phyloP scores from a whole-genome alignment of 768 basidiomycete genomes.

The Pisolithus marmoratus region DNA sequence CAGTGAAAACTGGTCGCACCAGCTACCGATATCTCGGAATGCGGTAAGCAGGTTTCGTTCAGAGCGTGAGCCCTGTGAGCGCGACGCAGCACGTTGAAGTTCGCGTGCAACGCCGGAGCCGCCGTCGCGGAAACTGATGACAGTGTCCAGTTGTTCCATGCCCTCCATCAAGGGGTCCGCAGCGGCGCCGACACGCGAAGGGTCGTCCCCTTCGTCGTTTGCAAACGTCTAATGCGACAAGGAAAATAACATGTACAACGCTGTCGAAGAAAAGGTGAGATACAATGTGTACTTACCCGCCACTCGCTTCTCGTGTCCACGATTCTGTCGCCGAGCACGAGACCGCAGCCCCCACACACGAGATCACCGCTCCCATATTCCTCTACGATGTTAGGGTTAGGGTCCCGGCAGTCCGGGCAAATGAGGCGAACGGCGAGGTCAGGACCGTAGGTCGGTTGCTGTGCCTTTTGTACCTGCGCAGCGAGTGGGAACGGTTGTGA shows the following conservation, averaged over 20 bases:
- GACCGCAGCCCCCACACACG: slow-evolving; percentile 88
- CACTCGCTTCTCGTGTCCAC: slow-evolving; percentile 99
- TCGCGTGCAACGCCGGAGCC: slow-evolving; percentile 89
- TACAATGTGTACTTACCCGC: slow-evolving; percentile 57
- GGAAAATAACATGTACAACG: slow-evolving; percentile 17
- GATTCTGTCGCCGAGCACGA: slow-evolving; percentile 92
- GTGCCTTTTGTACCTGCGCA: slow-evolving; percentile 40
- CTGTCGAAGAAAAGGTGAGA: slow-evolving; percentile 8
- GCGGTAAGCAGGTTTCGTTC: slow-evolving; percentile 84
- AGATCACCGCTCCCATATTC: slow-evolving; percentile 98
- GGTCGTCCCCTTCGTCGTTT: slow-evolving; percentile 98
- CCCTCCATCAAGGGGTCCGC: slow-evolving; percentile 91
- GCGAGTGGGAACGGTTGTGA: slow-evolving; percentile 80
- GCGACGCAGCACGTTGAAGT: slow-evolving; percentile 87
- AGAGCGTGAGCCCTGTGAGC: slow-evolving; percentile 69
- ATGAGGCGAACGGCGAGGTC: slow-evolving; percentile 86
- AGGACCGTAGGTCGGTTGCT: slow-evolving; percentile 64
- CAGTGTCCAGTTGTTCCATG: slow-evolving; percentile 89
- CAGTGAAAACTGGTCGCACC: slow-evolving; percentile 94
- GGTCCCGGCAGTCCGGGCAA: slow-evolving; percentile 93
- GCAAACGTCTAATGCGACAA: slow-evolving; percentile 80
- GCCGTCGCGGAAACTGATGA: slow-evolving; percentile 94
- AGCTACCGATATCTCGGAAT: slow-evolving; percentile 86
- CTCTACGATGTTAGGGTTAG: slow-evolving; percentile 92
- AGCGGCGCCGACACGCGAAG: slow-evolving; percentile 98